These are phyloP conservation scores for Teunomyces tritomae DNA, from an alignment of 805 yeast genomes.

Conservation along the genomic window DNA sequence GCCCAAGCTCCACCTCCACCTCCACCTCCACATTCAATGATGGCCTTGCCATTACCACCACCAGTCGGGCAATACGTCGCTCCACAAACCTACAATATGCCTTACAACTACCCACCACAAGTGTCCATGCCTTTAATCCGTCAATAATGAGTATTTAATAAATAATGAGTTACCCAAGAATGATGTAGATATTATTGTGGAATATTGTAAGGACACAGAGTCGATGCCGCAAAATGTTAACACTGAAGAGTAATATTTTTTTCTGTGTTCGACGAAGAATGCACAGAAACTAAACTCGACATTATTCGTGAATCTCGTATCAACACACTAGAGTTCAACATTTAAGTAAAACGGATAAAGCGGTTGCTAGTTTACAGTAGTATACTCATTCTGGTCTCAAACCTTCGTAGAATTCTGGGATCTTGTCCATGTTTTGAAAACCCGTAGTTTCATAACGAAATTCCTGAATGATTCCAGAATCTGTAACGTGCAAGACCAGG, in stretches of 20 bases:
- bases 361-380: background rate
- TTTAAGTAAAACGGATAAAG: background rate
- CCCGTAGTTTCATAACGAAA: background rate
- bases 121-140: conserved; percentile 10
- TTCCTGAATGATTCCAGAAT: conserved; percentile 5
- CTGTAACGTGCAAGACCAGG: background rate
- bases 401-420: background rate
- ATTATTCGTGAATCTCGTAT: background rate
- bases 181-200: background rate
- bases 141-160: conserved; percentile 4
- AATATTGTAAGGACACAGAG: background rate
- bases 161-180: background rate
- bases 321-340: background rate
- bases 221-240: background rate
- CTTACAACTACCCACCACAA: conserved; percentile 1
- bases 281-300: background rate
- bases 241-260: background rate
- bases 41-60: conserved; percentile 3
- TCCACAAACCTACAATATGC: conserved; percentile 4
- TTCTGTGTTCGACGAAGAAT: background rate
- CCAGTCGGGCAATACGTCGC: conserved; percentile 4
- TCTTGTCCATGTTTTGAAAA: background rate
- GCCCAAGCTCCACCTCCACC: conserved; percentile 1
- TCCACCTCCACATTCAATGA: conserved; percentile 4
- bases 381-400: background rate